These are phyloP conservation scores for Naganishia liquefaciens DNA, from an alignment of 1,284 basidiomycete genomes.

Conservation along the genomic window DNA sequence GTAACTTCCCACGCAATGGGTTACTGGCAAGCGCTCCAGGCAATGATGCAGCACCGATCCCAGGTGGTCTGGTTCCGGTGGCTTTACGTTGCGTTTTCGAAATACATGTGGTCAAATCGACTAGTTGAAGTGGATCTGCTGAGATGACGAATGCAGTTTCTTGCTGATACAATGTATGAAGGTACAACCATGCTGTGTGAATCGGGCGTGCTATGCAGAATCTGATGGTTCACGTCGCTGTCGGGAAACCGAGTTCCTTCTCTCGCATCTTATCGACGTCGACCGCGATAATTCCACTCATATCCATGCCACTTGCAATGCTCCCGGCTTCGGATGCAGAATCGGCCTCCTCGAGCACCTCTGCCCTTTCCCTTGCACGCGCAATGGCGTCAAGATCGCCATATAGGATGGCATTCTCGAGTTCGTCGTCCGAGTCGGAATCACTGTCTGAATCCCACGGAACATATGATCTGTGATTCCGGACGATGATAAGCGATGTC, in stretches of 20 bases:
- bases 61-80: constrained; percentile 90
- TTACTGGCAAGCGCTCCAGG: constrained; percentile 64
- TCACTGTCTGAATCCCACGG: constrained; percentile 25
- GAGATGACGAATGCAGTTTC: not conserved
- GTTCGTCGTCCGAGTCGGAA: constrained; percentile 23
- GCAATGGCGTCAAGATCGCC: constrained; percentile 27
- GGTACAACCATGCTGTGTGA: too few relatives aligned
- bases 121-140: constrained; percentile 56
- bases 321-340: constrained; percentile 22
- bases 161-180: too few relatives aligned
- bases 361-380: constrained; percentile 19
- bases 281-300: constrained; percentile 19
- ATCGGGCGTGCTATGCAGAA: too few relatives aligned
- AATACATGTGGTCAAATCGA: constrained; percentile 91
- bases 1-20: constrained; percentile 61
- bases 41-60: constrained; percentile 72
- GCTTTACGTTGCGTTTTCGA: constrained; percentile 77
- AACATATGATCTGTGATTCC: constrained; percentile 16
- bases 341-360: constrained; percentile 29
- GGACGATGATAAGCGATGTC: not conserved
- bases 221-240: not conserved
- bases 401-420: constrained; percentile 22
- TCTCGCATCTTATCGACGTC: constrained; percentile 8
- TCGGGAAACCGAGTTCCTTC: not conserved
- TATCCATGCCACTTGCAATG: constrained; percentile 18